These are phyloP conservation scores for Kregervanrija pseudodelftensis DNA, from an alignment of 805 yeast genomes.

Conservation along the genomic window DNA sequence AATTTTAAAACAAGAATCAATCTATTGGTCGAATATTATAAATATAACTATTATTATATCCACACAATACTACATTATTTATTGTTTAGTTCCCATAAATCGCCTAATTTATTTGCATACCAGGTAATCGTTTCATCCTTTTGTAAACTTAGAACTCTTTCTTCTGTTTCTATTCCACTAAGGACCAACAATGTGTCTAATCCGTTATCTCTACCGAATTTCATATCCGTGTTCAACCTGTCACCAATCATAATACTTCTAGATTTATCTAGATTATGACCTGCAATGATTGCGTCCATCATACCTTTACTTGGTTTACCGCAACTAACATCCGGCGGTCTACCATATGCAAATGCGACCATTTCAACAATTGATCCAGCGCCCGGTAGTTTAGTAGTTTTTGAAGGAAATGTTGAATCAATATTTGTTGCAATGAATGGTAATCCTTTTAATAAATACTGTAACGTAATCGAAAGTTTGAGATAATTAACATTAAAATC, in stretches of 20 bases:
- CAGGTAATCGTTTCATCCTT: conserved; percentile 50
- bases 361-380: conserved; percentile 89
- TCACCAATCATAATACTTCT: conserved; percentile 92
- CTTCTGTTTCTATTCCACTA: conserved; percentile 84
- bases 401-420: conserved; percentile 89
- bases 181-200: conserved; percentile 81
- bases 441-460: conserved; percentile 61
- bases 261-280: conserved; percentile 45
- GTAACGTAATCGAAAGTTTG: conserved; percentile 73
- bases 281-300: conserved; percentile 82
- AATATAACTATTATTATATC: no score
- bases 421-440: conserved; percentile 89
- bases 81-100: conserved; percentile 46
- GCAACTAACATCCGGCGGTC: conserved; percentile 67
- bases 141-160: conserved; percentile 39
- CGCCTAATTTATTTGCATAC: conserved; percentile 71
- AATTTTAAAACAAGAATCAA: no score
- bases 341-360: conserved; percentile 66
- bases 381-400: conserved; percentile 83
- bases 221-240: conserved; percentile 90
- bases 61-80: no score
- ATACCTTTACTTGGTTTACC: conserved; percentile 89
- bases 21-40: no score
- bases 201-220: conserved; percentile 83
- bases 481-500: conserved; percentile 73